These are phyloP conservation scores for Tylopilus balloui DNA, from an alignment of 768 basidiomycete species.

Conservation along the genomic window DNA sequence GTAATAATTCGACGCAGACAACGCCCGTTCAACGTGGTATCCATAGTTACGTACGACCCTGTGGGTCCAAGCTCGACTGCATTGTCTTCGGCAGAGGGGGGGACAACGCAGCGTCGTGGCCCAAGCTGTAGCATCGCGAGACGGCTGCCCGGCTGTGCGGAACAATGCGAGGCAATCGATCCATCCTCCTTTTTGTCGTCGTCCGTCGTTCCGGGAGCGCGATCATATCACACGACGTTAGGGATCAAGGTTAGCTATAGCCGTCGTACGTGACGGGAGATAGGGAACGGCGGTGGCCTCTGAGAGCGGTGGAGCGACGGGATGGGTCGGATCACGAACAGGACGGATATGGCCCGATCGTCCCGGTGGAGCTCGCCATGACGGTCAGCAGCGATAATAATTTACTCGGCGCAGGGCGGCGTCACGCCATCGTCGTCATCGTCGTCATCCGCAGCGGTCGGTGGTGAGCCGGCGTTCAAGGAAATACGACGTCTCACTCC, in stretches of 20 bases:
- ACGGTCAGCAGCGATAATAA: too few species aligned
- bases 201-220: background rate
- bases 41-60: slow-evolving; percentile 26
- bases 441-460: slow-evolving; percentile 10
- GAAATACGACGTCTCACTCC: slow-evolving; percentile 2
- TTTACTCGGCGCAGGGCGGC: too few species aligned
- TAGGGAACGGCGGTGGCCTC: too few species aligned
- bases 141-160: slow-evolving; percentile 10
- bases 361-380: slow-evolving; percentile 6
- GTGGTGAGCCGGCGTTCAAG: slow-evolving; percentile 2
- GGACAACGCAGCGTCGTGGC: slow-evolving; percentile 9
- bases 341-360: slow-evolving; percentile 8
- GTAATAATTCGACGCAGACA: slow-evolving; percentile 6
- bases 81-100: background rate
- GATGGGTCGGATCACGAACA: slow-evolving; percentile 20
- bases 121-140: slow-evolving; percentile 23
- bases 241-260: background rate
- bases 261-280: too few species aligned
- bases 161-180: slow-evolving; percentile 18
- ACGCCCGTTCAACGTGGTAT: slow-evolving; percentile 25
- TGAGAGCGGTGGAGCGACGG: slow-evolving; percentile 7
- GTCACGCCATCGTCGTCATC: background rate
- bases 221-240: slow-evolving; percentile 7
- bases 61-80: slow-evolving; percentile 14
- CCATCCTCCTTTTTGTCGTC: background rate